Percentiles rank a stretch among this genome's conserved stretches.
Conservation (phyloP, 371 early-diverging fungal genomes). For the Dinochytrium kinnereticum region DNA sequence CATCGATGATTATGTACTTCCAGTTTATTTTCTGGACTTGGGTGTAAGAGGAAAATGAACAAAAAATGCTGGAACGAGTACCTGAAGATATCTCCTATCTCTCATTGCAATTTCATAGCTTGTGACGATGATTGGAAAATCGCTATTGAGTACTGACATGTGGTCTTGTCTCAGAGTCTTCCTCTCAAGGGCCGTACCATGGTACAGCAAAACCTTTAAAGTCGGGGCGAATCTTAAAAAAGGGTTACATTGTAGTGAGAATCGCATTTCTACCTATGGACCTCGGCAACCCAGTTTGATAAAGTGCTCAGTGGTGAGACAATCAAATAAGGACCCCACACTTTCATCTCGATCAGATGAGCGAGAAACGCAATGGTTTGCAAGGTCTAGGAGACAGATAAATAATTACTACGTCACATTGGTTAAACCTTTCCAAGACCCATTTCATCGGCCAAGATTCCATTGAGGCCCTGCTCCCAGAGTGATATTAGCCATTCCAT, state of each 20-base stretch:
- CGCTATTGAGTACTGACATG: conserved; percentile 60
- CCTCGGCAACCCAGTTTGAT: conserved; percentile 97
- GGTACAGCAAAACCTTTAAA: conserved; percentile 90
- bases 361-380: conserved; percentile 95
- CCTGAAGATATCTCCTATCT: conserved; percentile 60
- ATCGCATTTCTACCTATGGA: conserved; percentile 67
- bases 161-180: conserved; percentile 75
- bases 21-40: conserved; percentile 90
- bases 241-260: not conserved
- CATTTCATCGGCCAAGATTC: conserved; percentile 98
- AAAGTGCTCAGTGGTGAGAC: conserved; percentile 96
- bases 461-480: conserved; percentile 97
- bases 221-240: conserved; percentile 76
- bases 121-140: conserved; percentile 85
- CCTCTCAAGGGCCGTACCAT: conserved; percentile 83
- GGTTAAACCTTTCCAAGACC: conserved; percentile 86
- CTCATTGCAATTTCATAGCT: conserved; percentile 92
- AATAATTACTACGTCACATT: not conserved
- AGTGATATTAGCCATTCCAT: conserved; percentile 98
- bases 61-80: conserved; percentile 10
- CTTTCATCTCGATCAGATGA: conserved; percentile 77
- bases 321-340: conserved; percentile 95
- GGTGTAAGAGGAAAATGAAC: conserved; percentile 3
- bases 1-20: conserved; percentile 97
- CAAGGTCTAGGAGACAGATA: conserved; percentile 70